Evolutionary conservation across 805 yeast species (phyloP).

Genomic region (Millerago galiae): DNA sequence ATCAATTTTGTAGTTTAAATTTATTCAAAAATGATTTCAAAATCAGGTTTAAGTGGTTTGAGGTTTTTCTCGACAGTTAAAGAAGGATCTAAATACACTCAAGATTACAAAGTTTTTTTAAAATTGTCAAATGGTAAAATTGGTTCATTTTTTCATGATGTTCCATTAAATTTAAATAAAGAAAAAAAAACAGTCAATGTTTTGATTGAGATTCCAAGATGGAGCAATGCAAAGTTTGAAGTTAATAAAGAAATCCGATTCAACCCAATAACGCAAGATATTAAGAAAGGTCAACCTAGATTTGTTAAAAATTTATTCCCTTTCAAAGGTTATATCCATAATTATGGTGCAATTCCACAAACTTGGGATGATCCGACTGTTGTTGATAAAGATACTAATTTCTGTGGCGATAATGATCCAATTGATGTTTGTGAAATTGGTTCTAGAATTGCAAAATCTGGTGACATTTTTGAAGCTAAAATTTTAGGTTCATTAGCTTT

Average conservation of each 20-base stretch:
- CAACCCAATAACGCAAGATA: conserved; percentile 79
- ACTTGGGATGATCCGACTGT: conserved; percentile 96
- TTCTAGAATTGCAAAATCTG: conserved; percentile 43
- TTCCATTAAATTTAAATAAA: conserved; percentile 49
- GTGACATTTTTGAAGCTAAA: conserved; percentile 61
- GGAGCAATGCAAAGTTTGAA: conserved; percentile 83
- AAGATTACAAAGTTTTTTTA: conserved; percentile 40
- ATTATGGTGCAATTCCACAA: conserved; percentile 86
- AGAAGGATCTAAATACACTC: conserved; percentile 32
- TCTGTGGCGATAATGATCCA: conserved; percentile 90
- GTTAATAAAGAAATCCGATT: conserved; percentile 49
- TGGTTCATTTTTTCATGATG: conserved; percentile 50
- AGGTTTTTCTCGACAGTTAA: conserved; percentile 3
- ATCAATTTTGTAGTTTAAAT: too few relatives aligned
- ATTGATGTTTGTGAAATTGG: conserved; percentile 85
- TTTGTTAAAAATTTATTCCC: conserved; percentile 79
- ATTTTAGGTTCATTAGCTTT: conserved; percentile 72
- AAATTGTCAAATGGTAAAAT: conserved; percentile 36
- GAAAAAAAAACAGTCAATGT: conserved; percentile 43
- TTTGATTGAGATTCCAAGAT: conserved; percentile 74
- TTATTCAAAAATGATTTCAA: not conserved
- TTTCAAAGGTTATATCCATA: conserved; percentile 77
- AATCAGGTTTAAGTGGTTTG: too few relatives aligned
- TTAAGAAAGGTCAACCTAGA: conserved; percentile 66
- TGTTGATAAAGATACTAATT: conserved; percentile 32